Conservation (phyloP, 2,329 filamentous ascomycete genomes). For the Exophiala sp. region DNA sequence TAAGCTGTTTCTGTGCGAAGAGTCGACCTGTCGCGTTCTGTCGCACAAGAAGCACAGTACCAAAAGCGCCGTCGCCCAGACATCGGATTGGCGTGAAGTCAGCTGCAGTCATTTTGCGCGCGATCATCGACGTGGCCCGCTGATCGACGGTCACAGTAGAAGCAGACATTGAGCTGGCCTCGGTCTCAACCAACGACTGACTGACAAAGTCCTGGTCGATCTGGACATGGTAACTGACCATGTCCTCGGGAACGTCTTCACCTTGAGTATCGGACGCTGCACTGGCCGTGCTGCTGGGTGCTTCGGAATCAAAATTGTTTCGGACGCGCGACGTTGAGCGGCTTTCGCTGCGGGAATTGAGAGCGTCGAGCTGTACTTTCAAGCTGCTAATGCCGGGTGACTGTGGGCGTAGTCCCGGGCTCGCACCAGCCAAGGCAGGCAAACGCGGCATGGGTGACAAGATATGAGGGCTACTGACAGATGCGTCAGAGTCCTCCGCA, state of each 20-base stretch:
- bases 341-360: constrained; percentile 62
- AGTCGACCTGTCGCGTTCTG: constrained; percentile 82
- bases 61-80: constrained; percentile 93
- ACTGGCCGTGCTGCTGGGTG: constrained; percentile 56
- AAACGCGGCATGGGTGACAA: constrained; percentile 32
- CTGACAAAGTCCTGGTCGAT: constrained; percentile 83
- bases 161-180: constrained; percentile 50
- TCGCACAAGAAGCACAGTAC: constrained; percentile 89
- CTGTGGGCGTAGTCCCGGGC: constrained; percentile 49
- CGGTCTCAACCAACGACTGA: constrained; percentile 45
- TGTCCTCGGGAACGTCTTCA: constrained; percentile 67
- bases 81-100: constrained; percentile 91
- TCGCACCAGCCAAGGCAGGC: constrained; percentile 33
- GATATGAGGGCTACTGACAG: constrained; percentile 34
- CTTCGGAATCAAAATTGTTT: constrained; percentile 44
- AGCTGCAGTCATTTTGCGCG: constrained; percentile 81
- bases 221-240: constrained; percentile 79
- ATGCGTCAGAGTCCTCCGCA: constrained; percentile 47
- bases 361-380: constrained; percentile 73
- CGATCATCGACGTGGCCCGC: constrained; percentile 35
- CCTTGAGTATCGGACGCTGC: constrained; percentile 59
- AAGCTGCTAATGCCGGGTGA: constrained; percentile 76
- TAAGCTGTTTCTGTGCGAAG: constrained; percentile 97
- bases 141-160: constrained; percentile 52
- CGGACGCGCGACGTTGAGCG: constrained; percentile 56